Conservation (phyloP, 345 rosid species). For the Eucalyptus marginata region DNA sequence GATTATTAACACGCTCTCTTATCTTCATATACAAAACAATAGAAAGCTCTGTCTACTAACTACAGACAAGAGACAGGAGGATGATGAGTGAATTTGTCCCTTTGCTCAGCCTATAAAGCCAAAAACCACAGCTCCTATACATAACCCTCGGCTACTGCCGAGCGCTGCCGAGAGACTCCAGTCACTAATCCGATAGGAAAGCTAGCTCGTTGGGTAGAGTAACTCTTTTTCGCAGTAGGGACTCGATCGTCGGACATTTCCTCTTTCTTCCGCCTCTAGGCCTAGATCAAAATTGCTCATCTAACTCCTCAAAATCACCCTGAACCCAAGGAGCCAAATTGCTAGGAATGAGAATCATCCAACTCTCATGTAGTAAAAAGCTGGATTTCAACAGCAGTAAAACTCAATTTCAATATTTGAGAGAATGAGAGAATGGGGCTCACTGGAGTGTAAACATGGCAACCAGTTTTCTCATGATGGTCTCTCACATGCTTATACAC, state of each 20-base stretch:
- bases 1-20: conserved; percentile 22
- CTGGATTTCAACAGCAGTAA: background rate
- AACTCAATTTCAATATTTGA: background rate
- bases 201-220: conserved; percentile 8
- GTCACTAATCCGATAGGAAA: background rate
- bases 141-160: background rate
- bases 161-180: background rate
- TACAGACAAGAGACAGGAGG: background rate
- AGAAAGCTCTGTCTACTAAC: background rate
- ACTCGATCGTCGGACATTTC: conserved; percentile 44
- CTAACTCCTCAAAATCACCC: conserved; percentile 72
- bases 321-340: conserved; percentile 3
- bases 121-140: background rate
- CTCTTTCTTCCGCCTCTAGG: conserved; percentile 88
- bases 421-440: conserved; percentile 3
- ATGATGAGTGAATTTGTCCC: background rate
- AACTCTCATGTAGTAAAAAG: background rate
- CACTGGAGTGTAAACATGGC: conserved; percentile 52
- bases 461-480: conserved; percentile 52
- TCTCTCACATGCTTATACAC: conserved; percentile 81
- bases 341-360: background rate
- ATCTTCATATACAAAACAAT: background rate
- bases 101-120: background rate
- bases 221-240: conserved; percentile 58
- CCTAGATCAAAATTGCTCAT: conserved; percentile 49